Evolutionary conservation across 1,284 basidiomycete species (phyloP), one percentile per base, ranked within the genome.

Genomic region (Tremellales sp.): DNA sequence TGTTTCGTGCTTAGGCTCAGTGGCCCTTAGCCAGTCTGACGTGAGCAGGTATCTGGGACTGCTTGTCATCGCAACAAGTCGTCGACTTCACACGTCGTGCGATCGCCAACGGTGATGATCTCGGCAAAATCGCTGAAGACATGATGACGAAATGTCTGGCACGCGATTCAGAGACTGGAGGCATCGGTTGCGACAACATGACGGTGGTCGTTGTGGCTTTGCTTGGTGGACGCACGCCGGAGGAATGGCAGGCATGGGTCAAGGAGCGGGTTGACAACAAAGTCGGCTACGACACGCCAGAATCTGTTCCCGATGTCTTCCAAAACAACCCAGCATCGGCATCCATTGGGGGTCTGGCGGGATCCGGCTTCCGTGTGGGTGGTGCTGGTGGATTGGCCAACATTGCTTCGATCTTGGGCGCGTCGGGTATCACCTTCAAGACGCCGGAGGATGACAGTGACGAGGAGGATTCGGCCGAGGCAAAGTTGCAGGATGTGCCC

Each of bases 161-260:
- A 11, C 92, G 93, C 1, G 90, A 97, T 70, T 88, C 89, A 2
- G 87, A 88, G 41, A 87, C 88, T 36, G 90, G 89, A 40, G 94
- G 96, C 15, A 89, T 97, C 54, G 96, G 96, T 21, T 97, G 93
- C 70, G 96, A 99, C 77, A 98, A 99, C 78, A 99, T 99, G 96
- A 98, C 96, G 0, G 80, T 96, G 48, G 82, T 97, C 59, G 82
- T 98, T 51, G 82, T 98, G 43, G 96, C 90, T 3, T 72, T 98
- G 43, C 80, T 96, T 26, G 81, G 87, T 56, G 93, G 89, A 26
- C 84, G 85, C 52, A 90, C 90, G 13, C 84, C 86, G 69, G 85
- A 90, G 56, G 85, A 96, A 68, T 99, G 96, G 96, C 89, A 88
- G 67, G 74, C 80, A 22, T 98, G 93, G 96, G 75, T 99, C 58